Base-by-base conservation (phyloP, 202 grass and related monocot species). In the Cymbopogon flexuosus region DNA sequence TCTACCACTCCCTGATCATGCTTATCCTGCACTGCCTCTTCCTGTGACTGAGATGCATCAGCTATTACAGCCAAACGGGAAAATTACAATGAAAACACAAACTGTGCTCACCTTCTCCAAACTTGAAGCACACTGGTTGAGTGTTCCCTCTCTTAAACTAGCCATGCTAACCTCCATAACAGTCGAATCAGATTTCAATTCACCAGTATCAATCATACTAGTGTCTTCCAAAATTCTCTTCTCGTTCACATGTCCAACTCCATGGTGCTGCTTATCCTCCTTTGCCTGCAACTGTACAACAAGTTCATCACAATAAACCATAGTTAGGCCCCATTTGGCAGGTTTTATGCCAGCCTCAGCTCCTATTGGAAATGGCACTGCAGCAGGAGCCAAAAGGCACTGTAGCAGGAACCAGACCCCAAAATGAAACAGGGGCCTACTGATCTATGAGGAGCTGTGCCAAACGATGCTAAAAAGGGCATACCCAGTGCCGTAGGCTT, bases 101-200 rank as follows among this genome's bases (percentile, higher is more conserved):
- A 68, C 23, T 80, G 14, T 40, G 31, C 57, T 75, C 65, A 88
- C 81, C 35, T 70, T 88, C 63, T 70, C 80, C 21, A 36, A 51
- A 83, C 54, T 57, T 65, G 80, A 65, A 76, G 45, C 35, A 22
- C 34, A 51, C 16, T 69, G 52, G 71, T 65, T 76, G 56, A 3
- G 24, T 37, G 35, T 71, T 75, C 62, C 76, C 41, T 52, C 41
- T 4, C 7, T 64, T 57, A 47, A 65, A 10, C 61, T 58, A 79
- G 34, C 59, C 57, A 41, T 52, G 49, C 57, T 34, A 79, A 73
- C 46, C 18, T 29, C 76, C 24, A 34, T 36, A 66, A n/a, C 14
- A 57, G n/a, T 47, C n/a, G n/a, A 14, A 19, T 75, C 63, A 62
- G 73, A 84, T 70, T 62, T 70, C 27, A 46, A 39, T 70, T 83